Base-by-base conservation (phyloP, 352 stramenopile genomes). In the Pythium myriotylum region DNA sequence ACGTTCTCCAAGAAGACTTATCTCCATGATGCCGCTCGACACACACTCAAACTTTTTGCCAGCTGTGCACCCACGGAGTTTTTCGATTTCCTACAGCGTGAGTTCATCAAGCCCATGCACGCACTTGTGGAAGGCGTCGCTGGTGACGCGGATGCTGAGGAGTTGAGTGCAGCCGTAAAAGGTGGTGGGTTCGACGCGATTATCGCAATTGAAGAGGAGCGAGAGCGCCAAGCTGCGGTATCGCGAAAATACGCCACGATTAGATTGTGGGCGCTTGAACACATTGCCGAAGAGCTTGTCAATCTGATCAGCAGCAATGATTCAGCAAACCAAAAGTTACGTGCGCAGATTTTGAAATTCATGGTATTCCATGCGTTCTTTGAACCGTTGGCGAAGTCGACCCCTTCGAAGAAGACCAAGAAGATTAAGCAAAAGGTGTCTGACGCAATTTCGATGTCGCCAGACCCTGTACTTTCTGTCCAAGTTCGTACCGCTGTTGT, bases 1-100 rank as follows among this genome's bases (percentile, higher is more conserved):
- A 75, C 79, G 39, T 76, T 89, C 3, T 77, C 77, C 42, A 89
- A 86, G 67, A 90, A 85, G 62, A 94, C 88, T 59, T 92, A 92
- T 54, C 63, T 95, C 46, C 83, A 95, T 62, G 84, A 88, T 20
- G 86, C 86, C 40, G 86, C 84, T 20, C 73, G 76, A 49, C 79
- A 90, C 64, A 85, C 72, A 39, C 60, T 95, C 39, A 78, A 88
- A 52, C 72, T 62, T 0, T 92, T 95, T 39, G 77, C 72, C 0
- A 46, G 68, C 4, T 70, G 65, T 9, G 71, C 78, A 1, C 81
- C 79, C 13, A 53, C 63, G 17, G 83, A 92, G 68, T 92, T 86
- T 49, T 83, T 86, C 52, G 73, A 81, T 54, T 93, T 93, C 54
- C 70, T 92, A 46, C 73, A 85, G 51, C 76, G 81, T 39, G 79